Conservation (phyloP, 2,329 filamentous ascomycete genomes). For the Penicillium rolfsii region DNA sequence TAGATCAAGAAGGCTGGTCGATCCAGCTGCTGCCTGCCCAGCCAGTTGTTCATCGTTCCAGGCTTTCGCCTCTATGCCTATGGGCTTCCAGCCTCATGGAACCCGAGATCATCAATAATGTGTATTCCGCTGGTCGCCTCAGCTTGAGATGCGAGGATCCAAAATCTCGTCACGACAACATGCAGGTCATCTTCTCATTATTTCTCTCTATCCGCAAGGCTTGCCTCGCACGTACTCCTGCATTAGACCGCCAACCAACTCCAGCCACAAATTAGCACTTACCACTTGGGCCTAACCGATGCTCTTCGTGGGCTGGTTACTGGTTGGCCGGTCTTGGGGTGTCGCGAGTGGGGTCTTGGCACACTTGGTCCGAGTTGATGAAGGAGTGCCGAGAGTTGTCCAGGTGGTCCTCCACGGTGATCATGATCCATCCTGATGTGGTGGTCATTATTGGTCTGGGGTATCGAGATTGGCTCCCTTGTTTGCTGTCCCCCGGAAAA, state of each 20-base stretch:
- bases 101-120: neutral
- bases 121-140: neutral
- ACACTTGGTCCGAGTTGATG: neutral
- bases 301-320: neutral
- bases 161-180: neutral
- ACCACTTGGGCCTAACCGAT: neutral
- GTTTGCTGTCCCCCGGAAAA: neutral
- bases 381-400: too few species aligned
- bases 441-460: neutral
- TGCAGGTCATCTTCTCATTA: neutral
- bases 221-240: conserved; percentile 3
- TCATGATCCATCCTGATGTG: neutral
- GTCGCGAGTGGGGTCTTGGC: conserved; percentile 1
- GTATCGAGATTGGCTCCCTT: neutral
- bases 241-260: neutral
- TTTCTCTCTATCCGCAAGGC: neutral
- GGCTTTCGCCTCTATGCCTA: neutral
- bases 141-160: neutral
- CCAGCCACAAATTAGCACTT: conserved; percentile 6
- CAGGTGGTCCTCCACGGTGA: neutral
- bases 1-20: conserved; percentile 1
- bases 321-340: conserved; percentile 1
- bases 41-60: neutral
- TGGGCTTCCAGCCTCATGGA: neutral
- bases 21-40: neutral